phyloP scores from a whole-genome alignment of 192 early-diverging fungal species.

The Chytriomyces hyalinus region DNA sequence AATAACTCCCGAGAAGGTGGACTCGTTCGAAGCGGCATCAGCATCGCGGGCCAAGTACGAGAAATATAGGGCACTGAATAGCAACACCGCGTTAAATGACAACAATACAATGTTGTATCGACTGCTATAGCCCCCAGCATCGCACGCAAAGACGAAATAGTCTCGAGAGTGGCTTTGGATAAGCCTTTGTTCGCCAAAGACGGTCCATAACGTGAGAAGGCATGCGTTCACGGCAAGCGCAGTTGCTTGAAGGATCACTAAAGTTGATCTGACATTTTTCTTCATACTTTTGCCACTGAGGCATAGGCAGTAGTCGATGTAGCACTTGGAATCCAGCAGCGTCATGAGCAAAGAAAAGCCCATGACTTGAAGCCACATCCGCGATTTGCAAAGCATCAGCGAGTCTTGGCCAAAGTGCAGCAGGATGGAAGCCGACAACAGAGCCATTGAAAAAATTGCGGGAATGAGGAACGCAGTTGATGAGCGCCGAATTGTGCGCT shows the following conservation, averaged over 20 bases:
- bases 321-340: not conserved
- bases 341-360: constrained; percentile 9
- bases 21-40: constrained; percentile 1
- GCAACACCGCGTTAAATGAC: not conserved
- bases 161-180: not conserved
- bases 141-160: not conserved
- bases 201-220: not conserved
- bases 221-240: not conserved
- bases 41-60: not conserved
- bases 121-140: not conserved
- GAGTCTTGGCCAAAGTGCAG: not conserved
- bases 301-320: not conserved
- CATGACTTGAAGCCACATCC: constrained; percentile 26
- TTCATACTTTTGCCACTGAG: not conserved
- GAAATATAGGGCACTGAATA: not conserved
- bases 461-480: not conserved
- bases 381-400: not conserved
- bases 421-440: not conserved
- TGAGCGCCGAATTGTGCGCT: not conserved
- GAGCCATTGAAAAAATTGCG: not conserved
- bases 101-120: not conserved
- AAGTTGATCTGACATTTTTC: not conserved
- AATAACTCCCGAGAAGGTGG: not conserved
- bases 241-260: not conserved
- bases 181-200: not conserved